Percentiles rank a stretch among this genome's conserved stretches.
Evolutionary conservation across 208 protist species (phyloP).

Genomic region (Acanthamoeba lenticulata): DNA sequence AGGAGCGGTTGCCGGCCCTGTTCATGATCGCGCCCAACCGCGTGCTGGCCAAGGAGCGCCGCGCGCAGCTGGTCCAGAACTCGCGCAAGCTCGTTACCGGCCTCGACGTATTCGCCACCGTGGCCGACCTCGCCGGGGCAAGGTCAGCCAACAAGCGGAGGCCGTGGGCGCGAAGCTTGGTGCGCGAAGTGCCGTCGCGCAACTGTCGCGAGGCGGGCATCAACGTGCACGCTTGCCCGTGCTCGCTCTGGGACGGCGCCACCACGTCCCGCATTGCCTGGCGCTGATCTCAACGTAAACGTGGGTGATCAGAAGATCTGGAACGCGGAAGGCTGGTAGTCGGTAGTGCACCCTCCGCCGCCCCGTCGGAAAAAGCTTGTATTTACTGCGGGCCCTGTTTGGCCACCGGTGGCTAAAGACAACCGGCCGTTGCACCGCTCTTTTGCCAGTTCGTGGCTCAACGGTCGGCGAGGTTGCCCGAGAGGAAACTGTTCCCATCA

Average conservation of each 20-base stretch:
- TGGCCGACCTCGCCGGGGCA: neutral
- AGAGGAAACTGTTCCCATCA: too few relatives aligned
- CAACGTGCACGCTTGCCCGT: conserved; percentile 15
- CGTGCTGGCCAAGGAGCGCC: neutral
- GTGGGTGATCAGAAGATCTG: too few relatives aligned
- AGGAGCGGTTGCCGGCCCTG: conserved; percentile 17
- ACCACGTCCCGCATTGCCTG: neutral
- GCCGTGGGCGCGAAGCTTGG: neutral
- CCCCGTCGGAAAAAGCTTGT: too few relatives aligned
- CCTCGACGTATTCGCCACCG: neutral
- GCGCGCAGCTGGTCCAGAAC: neutral
- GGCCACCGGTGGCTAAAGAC: too few relatives aligned
- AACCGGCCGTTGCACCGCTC: too few relatives aligned
- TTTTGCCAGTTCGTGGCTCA: too few relatives aligned
- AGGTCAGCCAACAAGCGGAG: neutral
- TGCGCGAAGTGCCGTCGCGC: neutral
- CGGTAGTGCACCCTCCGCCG: too few relatives aligned
- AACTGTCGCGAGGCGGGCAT: neutral
- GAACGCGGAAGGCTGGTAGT: too few relatives aligned
- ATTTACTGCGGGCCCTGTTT: too few relatives aligned
- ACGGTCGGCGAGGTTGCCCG: too few relatives aligned
- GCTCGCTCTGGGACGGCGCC: neutral
- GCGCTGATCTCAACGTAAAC: too few relatives aligned
- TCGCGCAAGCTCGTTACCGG: neutral
- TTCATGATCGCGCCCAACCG: conserved; percentile 4